Evolutionary conservation across 805 yeast genomes (phyloP), one percentile per base, ranked within the genome.

Genomic region (Cyberlindnera euphorbiae): DNA sequence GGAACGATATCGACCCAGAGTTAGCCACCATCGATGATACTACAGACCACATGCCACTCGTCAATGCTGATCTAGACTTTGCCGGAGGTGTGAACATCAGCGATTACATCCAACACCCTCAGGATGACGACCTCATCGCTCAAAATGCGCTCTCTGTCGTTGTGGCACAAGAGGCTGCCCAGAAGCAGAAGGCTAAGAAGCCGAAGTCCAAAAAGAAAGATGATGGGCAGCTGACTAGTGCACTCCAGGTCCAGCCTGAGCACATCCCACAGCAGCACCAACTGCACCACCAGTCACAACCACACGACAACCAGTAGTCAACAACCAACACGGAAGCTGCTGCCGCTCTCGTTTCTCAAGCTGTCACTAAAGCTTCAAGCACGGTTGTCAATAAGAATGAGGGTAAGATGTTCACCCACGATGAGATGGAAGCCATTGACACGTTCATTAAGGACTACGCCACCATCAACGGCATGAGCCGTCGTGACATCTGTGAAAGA

Each of bases 401-500:
- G 21, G 56, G 54, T 13, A 49, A 47, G 27, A 35, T 64, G 41
- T 85, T 85, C 51, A 66, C 82, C 1, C 62, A 58, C 17, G 83
- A 77, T 33, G 97, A 89, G 59, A 69, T 66, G 13, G 69, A 63
- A 15, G 83, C 86, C 0, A 75, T 89, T 43, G 90, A 86, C 39
- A 71, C 72, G 37, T 87, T 84, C 50, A 75, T 89, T 42, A 60
- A 64, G 12, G 81, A 80, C 15, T 90, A 84, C 54, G 77, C 84
- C 48, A 68, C 63, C 29, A 70, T 81, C 44, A 70, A 82, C 52
- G 70, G 71, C 21, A 63, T 85, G 58, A 69, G 79, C 8, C 66
- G 87, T 36, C 73, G 73, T 30, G 82, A 81, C 38, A 73, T 89
- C 6, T 83, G 96, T 59, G 79, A 78, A 47, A 67, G 96, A 30